A percentile compares a stretch with the other conserved stretches of the same genome.
Evolutionary conservation across 345 rosid species (phyloP).

Genomic region (Heritiera fomes): DNA sequence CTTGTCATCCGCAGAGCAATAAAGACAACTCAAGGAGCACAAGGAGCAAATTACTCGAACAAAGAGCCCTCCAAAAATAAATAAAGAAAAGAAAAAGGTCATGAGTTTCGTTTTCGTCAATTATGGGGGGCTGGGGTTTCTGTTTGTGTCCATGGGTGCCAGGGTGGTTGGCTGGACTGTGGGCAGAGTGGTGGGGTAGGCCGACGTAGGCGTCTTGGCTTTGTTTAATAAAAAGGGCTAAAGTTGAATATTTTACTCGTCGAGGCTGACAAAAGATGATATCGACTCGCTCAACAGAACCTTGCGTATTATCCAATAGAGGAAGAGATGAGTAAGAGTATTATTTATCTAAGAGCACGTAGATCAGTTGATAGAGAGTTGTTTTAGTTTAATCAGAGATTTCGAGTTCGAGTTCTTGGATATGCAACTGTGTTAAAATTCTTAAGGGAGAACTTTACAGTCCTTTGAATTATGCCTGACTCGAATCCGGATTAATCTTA

Average conservation of each 20-base stretch:
- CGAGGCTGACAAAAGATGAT: neutral
- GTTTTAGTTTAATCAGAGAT: too few relatives aligned
- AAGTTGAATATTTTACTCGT: neutral
- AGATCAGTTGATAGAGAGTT: too few relatives aligned
- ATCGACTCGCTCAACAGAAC: neutral
- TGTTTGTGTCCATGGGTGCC: neutral
- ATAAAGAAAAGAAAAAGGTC: neutral
- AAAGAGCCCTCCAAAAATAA: too few relatives aligned
- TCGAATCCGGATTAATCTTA: too few relatives aligned
- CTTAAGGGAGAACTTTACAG: too few relatives aligned
- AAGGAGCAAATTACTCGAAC: neutral
- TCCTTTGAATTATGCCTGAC: too few relatives aligned
- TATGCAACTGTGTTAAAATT: too few relatives aligned
- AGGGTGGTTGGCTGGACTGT: neutral
- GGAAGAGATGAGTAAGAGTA: too few relatives aligned
- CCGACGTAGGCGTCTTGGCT: neutral
- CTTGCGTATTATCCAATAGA: neutral
- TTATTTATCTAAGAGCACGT: too few relatives aligned
- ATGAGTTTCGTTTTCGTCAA: neutral
- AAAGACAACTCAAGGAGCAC: conserved; percentile 1
- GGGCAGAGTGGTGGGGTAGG: neutral
- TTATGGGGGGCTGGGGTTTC: neutral
- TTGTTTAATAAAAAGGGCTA: neutral
- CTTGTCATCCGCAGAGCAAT: conserved; percentile 22
- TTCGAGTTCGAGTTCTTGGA: too few relatives aligned